Base-by-base conservation (phyloP, 1,284 basidiomycete species). In the Boletellus deceptivus region DNA sequence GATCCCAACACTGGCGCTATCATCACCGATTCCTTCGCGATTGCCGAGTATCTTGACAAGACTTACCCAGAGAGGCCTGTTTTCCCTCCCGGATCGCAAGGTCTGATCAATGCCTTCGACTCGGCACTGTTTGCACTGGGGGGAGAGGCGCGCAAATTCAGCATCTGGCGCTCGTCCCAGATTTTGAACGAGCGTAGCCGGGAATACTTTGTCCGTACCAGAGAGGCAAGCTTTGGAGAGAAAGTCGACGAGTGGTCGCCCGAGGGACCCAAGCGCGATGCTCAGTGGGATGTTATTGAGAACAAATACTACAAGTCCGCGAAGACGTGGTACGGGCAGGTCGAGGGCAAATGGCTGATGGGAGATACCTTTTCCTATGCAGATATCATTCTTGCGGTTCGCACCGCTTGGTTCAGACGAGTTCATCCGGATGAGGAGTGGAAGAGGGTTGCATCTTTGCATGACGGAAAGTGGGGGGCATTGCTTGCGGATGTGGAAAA, bases 11-110 rank as follows among this genome's bases (percentile, higher is more conserved):
- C 69, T 0, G 63, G 68, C 2, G 63, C 56, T 6, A 45, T 65
- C 31, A 44, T 77, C 38, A 63, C 65, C 29, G 72, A 74, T 46
- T 77, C 72, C 4, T 60, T 57, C 39, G 54, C 52, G 29, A 77
- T 77, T 37, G 68, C 74, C 0, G 61, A 68, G 35, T 79, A 77
- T 51, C 69, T 80, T 25, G 77, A 80, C 49, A 56, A 62, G 43
- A 69, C 70, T 16, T 77, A 77, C 54, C 72, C 75, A 0, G 61
- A 70, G 24, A 70, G 69, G 3, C 71, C 69, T 0, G 49, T 75
- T n/a, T 64, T 79, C 41, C 73, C 72, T 1, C 18, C 55, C 1
- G 62, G 62, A 22, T 67, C 69, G 2, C 42, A 60, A 11, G 68
- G 59, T 4, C 47, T 76, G 8, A 67, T 73, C 43, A 48, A 48